Conservation (phyloP, 1,284 basidiomycete species). For the Microbotryomycetes sp. region DNA sequence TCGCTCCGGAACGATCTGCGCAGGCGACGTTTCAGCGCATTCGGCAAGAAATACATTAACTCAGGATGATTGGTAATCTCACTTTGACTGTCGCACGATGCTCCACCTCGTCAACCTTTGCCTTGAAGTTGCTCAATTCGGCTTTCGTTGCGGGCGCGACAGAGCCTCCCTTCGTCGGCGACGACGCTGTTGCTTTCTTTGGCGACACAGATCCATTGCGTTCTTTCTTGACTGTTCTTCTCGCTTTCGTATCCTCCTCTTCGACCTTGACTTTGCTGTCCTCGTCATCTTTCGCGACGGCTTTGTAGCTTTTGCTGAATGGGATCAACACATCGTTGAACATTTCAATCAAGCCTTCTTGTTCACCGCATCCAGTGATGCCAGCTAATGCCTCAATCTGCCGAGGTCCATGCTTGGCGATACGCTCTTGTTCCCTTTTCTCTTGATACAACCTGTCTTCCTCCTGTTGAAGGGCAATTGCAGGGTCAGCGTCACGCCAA, state of each 20-base stretch:
- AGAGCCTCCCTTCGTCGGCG: background rate
- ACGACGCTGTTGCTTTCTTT: background rate
- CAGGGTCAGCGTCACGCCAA: background rate
- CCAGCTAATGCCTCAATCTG: background rate
- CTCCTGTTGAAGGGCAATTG: background rate
- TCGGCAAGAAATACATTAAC: no score
- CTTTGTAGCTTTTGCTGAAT: background rate
- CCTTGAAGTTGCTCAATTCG: background rate
- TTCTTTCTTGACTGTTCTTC: no score
- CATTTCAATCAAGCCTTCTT: background rate
- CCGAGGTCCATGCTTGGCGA: conserved; percentile 2
- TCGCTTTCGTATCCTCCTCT: no score
- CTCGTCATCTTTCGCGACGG: background rate
- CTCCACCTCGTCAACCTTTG: background rate
- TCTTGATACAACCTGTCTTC: background rate
- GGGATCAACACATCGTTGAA: background rate
- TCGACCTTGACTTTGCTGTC: background rate
- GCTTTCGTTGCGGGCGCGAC: background rate
- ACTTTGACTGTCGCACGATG: conserved; percentile 5
- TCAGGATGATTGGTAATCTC: no score
- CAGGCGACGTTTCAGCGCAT: background rate
- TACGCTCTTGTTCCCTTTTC: background rate
- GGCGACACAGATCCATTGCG: no score
- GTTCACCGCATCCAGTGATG: background rate
- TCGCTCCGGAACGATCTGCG: conserved; percentile 44